phyloP scores from a whole-genome alignment of 768 basidiomycete genomes.

The Trametes villosa region DNA sequence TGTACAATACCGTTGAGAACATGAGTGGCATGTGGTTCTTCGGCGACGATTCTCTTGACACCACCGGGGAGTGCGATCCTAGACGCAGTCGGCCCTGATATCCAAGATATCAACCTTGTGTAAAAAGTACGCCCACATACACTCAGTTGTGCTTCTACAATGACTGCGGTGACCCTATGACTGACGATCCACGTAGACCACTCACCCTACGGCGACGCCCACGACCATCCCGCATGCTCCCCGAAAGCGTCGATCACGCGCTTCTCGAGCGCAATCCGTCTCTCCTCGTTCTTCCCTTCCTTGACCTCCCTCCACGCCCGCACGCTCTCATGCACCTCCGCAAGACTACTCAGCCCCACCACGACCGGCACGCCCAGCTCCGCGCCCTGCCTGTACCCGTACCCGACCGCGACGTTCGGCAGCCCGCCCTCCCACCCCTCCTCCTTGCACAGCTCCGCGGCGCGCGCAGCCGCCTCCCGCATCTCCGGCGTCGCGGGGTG shows the following conservation, averaged over 20 bases:
- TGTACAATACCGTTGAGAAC: too few species aligned
- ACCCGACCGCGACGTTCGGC: conserved; percentile 74
- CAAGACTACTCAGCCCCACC: conserved; percentile 68
- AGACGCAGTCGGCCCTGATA: too few species aligned
- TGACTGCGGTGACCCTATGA: neutral
- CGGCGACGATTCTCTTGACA: too few species aligned
- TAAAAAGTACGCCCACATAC: too few species aligned
- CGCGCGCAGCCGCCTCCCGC: conserved; percentile 46
- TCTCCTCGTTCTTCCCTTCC: conserved; percentile 38
- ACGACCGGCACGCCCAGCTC: conserved; percentile 62
- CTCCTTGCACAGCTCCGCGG: conserved; percentile 33
- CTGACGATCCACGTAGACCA: neutral
- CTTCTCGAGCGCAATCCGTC: conserved; percentile 50
- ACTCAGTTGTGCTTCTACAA: too few species aligned
- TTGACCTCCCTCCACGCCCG: conserved; percentile 67
- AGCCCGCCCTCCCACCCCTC: conserved; percentile 51
- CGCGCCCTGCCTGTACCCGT: conserved; percentile 56
- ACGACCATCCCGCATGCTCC: conserved; percentile 48
- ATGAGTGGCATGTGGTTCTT: too few species aligned
- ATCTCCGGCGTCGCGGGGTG: conserved; percentile 71
- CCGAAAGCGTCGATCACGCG: conserved; percentile 49
- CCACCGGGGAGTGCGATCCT: too few species aligned
- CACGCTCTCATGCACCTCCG: conserved; percentile 77
- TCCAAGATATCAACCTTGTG: too few species aligned
- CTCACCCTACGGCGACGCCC: conserved; percentile 56